Conservation (phyloP, 768 basidiomycete species). For the Suillus ampliporus region DNA sequence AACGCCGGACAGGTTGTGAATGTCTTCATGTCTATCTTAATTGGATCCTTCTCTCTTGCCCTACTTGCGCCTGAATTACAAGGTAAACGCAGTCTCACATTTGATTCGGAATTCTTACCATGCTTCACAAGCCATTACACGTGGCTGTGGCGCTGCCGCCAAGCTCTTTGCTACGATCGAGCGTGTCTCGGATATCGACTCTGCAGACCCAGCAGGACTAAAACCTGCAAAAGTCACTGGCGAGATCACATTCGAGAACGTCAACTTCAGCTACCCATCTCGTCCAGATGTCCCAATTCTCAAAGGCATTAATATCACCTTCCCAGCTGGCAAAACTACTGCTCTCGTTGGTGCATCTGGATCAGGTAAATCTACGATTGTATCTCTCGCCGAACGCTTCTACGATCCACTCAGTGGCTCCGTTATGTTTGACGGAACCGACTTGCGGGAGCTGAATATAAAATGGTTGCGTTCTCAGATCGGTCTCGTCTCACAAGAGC, state of each 20-base stretch:
- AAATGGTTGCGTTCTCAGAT: conserved; percentile 57
- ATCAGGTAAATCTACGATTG: conserved; percentile 46
- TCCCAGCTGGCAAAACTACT: conserved; percentile 48
- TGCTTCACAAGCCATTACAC: conserved; percentile 45
- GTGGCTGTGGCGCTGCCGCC: conserved; percentile 58
- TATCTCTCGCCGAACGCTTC: conserved; percentile 56
- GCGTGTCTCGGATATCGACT: conserved; percentile 60
- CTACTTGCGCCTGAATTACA: conserved; percentile 58
- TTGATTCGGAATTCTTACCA: neutral
- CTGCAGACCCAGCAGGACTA: conserved; percentile 45
- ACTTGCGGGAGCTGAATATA: conserved; percentile 51
- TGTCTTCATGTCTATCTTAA: conserved; percentile 56
- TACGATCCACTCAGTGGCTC: conserved; percentile 53
- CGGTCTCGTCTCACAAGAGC: conserved; percentile 58
- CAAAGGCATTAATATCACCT: conserved; percentile 45
- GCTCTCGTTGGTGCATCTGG: conserved; percentile 49
- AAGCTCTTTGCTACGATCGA: conserved; percentile 63
- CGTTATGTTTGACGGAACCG: conserved; percentile 51
- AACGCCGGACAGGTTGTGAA: conserved; percentile 56
- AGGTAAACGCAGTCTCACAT: conserved; percentile 25
- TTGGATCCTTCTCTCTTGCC: conserved; percentile 61
- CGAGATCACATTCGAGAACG: conserved; percentile 50
- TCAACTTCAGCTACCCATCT: conserved; percentile 61
- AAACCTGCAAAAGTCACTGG: conserved; percentile 52
- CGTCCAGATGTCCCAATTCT: conserved; percentile 54